Evolutionary conservation across 2,329 filamentous ascomycete genomes (phyloP), one percentile per base, ranked within the genome.

Genomic region (Chaetomiaceae sp.): DNA sequence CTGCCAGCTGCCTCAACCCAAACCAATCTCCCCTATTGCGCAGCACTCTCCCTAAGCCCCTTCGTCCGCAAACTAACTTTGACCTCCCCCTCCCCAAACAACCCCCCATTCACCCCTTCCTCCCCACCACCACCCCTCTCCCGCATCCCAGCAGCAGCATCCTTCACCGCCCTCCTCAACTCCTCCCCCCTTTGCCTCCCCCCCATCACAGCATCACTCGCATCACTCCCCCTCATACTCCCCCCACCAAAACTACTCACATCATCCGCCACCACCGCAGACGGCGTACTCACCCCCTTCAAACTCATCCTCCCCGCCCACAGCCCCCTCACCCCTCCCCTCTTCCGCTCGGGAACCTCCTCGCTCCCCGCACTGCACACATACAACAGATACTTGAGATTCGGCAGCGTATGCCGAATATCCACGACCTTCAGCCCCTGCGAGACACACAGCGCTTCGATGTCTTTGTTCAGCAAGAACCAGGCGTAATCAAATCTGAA

Each of bases 401-500:
- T 99, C 1, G 92, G 91, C 6, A 97, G 73, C 0, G 92, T 95
- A 62, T 97, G 90, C 4, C 94, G 82, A 17, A 96, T 90, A 65
- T 99, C 94, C 58, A 96, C 80, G 1, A 95, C 85, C 43, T 86
- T 84, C 12, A 96, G 74, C 0, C 87, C 87, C 60, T 91, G 84
- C 1, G 78, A 75, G 3, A 75, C 72, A 55, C 82, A 85, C 3
- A 86, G 73, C 0, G 77, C 71, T 63, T 97, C 91, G 52, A 99
- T 91, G 65, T 97, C 77, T 71, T 97, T 96, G 73, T 97, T 97
- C 14, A 99, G 79, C n/a, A 97, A 75, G 64, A 97, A 99, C 66
- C 96, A 94, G 11, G 79, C 94, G 68, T 97, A 99, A 64, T 97
- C 92, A 69, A 97, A 97, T 2, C 92, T 85, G 73, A 92, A 97